Conservation (phyloP, 176 grass and related monocot genomes). For the Aegilops sharonensis region DNA sequence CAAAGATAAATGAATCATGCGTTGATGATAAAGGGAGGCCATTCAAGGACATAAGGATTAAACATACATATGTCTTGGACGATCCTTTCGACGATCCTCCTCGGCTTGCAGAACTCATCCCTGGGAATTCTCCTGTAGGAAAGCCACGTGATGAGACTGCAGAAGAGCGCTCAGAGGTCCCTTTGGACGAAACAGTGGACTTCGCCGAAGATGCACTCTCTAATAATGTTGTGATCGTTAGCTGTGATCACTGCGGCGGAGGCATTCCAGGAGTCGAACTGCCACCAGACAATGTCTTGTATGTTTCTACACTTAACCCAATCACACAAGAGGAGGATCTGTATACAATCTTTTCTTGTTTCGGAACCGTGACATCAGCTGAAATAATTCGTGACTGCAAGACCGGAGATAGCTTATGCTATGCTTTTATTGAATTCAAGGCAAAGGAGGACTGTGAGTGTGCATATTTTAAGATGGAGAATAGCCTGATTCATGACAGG, state of each 20-base stretch:
- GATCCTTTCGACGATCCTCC: constrained; percentile 89
- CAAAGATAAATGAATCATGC: constrained; percentile 88
- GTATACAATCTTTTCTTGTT: constrained; percentile 86
- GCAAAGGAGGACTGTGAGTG: constrained; percentile 64
- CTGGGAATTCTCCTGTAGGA: constrained; percentile 65
- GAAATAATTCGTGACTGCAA: constrained; percentile 81
- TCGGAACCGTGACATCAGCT: constrained; percentile 77
- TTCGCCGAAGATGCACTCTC: no score
- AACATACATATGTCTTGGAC: constrained; percentile 89
- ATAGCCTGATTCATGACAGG: constrained; percentile 86
- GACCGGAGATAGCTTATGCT: constrained; percentile 89
- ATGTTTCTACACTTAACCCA: constrained; percentile 83
- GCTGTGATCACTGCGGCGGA: no score
- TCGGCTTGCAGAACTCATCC: constrained; percentile 64
- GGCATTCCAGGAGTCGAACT: constrained; percentile 43
- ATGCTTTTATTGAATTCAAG: constrained; percentile 94
- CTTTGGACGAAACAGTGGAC: constrained; percentile 46
- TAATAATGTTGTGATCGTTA: no score
- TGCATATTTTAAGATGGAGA: constrained; percentile 84
- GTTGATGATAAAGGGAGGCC: constrained; percentile 76
- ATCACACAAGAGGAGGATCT: constrained; percentile 91
- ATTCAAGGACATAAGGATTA: constrained; percentile 88
- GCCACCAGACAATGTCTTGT: constrained; percentile 80
- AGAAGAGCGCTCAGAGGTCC: constrained; percentile 63
- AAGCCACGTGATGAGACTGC: constrained; percentile 76